Evolutionary conservation across 768 basidiomycete genomes (phyloP).

Genomic region (Obba rivulosa): DNA sequence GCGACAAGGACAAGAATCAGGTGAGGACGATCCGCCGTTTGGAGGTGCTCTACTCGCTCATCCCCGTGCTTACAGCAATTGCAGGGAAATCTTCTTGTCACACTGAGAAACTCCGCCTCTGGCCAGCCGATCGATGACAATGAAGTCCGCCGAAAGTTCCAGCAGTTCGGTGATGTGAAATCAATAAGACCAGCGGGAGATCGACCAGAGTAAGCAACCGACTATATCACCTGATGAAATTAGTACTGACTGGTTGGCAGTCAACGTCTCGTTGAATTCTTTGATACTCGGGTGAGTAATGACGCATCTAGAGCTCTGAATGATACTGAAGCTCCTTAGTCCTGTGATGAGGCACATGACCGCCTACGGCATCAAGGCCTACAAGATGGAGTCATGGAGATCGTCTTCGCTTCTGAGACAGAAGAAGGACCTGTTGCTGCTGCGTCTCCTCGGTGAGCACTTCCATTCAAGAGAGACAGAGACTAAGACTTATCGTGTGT

Average conservation of each 20-base stretch:
- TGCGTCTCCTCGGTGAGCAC: constrained; percentile 32
- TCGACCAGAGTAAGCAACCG: constrained; percentile 48
- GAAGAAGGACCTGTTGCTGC: constrained; percentile 42
- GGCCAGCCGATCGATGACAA: constrained; percentile 73
- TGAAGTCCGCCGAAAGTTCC: constrained; percentile 82
- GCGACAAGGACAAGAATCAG: constrained; percentile 83
- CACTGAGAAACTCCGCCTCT: constrained; percentile 63
- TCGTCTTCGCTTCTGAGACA: constrained; percentile 80
- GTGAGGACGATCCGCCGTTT: constrained; percentile 30
- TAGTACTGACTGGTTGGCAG: constrained; percentile 35
- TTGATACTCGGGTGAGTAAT: constrained; percentile 70
- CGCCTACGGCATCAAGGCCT: constrained; percentile 69
- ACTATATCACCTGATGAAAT: not conserved
- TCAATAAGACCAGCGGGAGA: constrained; percentile 60
- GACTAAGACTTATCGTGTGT: not conserved
- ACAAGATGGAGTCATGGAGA: constrained; percentile 86
- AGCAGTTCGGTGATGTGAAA: constrained; percentile 90
- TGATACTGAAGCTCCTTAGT: constrained; percentile 51
- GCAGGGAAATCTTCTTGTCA: constrained; percentile 82
- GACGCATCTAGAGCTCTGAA: not conserved
- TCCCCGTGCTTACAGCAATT: constrained; percentile 43
- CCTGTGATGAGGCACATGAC: constrained; percentile 75
- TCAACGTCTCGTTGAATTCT: constrained; percentile 90
- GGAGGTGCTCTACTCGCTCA: not conserved
- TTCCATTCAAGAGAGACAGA: constrained; percentile 8